Evolutionary conservation across 345 rosid species (phyloP), one percentile per base, ranked within the genome.

Genomic region (Populus euphratica): DNA sequence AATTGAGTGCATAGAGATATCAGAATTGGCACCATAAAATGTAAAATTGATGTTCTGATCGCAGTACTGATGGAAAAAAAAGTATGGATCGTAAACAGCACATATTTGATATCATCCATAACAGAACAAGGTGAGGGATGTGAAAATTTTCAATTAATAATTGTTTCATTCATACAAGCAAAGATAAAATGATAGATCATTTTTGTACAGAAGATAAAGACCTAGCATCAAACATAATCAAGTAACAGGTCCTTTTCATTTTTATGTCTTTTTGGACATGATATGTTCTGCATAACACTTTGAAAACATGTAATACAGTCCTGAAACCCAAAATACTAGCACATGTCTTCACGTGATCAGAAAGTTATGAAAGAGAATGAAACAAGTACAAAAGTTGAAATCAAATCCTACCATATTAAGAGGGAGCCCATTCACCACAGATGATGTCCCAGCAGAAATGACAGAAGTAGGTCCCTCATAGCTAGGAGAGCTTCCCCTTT

Each of bases 401-500:
- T 74, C 62, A 43, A 76, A 33, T 33, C 84, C 29, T 87, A 95
- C 97, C 88, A 16, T 62, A 85, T 83, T 88, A 68, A 86, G 82
- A 59, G 90, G 85, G 43, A 79, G 88, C 87, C 82, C 73, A 82
- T 79, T 85, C 23, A 79, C 82, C 25, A 81, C 73, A 76, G 92
- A 78, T 77, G 81, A 80, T 74, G 79, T 82, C 81, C 85, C 87
- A 25, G 79, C 79, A 54, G 89, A 82, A 79, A 78, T 73, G 68
- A 75, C 85, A 6, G 90, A 56, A 75, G 83, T 76, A 72, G 87
- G 88, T 73, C 90, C 91, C 62, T 91, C 93, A 38, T 66, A 76
- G 81, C 84, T 89, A 44, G 87, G 78, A 81, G 88, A 81, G 85
- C 92, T 85, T 78, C 93, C 97, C 83, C 92, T 88, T 80, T 85